Percentiles rank a stretch among this genome's conserved stretches.
Evolutionary conservation across 371 early-diverging fungal species (phyloP).

Genomic region (Polyrhizophydium stewartii): DNA sequence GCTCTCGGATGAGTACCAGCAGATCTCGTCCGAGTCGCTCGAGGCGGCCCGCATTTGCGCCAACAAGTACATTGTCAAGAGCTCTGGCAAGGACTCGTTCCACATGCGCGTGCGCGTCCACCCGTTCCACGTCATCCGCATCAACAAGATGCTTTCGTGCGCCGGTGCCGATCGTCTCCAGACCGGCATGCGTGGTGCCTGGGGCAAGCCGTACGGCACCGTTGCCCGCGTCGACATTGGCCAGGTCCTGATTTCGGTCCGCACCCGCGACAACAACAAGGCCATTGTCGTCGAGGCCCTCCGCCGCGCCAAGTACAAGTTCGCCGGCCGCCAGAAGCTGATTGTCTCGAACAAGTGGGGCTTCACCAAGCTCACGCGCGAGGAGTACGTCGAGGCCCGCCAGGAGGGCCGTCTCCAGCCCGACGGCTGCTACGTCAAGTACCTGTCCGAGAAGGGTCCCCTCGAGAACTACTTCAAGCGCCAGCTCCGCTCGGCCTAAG

Average conservation of each 20-base stretch:
- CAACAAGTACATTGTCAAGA: conserved; percentile 99
- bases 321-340: conserved; percentile 99
- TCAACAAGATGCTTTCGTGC: conserved; percentile 99
- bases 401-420: conserved; percentile 79
- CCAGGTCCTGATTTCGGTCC: conserved; percentile 97
- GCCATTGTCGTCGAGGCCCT: conserved; percentile 96
- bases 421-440: conserved; percentile 98
- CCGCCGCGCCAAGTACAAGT: conserved; percentile 99
- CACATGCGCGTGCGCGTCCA: conserved; percentile 99
- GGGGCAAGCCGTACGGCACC: conserved; percentile 98
- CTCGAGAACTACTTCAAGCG: conserved; percentile 62
- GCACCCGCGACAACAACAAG: conserved; percentile 96
- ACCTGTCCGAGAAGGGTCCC: conserved; percentile 86
- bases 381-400: conserved; percentile 84
- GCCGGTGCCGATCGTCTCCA: conserved; percentile 99
- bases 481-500: conserved; percentile 7
- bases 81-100: conserved; percentile 99
- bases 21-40: conserved; percentile 98
- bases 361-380: conserved; percentile 97
- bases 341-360: conserved; percentile 99
- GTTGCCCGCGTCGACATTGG: conserved; percentile 99
- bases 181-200: conserved; percentile 99
- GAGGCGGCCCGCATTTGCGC: conserved; percentile 99
- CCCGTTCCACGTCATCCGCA: conserved; percentile 99
- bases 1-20: conserved; percentile 98